Evolutionary conservation across 192 early-diverging fungal genomes (phyloP), one percentile per base, ranked within the genome.

Genomic region (Rhizoclosmatium globosum): DNA sequence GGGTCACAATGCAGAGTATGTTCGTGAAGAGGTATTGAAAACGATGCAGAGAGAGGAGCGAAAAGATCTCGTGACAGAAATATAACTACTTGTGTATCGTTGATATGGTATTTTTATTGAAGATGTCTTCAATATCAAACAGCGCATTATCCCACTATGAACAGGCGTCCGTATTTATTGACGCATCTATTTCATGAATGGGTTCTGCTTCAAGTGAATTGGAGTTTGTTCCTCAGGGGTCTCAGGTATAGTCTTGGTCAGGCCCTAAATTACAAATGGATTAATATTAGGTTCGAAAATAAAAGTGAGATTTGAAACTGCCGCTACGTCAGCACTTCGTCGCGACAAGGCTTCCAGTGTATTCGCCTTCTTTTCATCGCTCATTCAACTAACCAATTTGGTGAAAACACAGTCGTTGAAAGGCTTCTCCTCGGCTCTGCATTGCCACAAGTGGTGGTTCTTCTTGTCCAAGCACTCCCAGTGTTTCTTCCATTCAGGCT

Each of bases 401-500:
- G 89, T 90, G 73, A 97, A 96, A 47, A 97, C 92, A 83, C 97
- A 99, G 58, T 89, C 87, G 87, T 96, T 98, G 78, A 96, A 94
- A 1, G 82, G 84, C 66, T 84, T 83, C 82, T 99, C 97, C 77
- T 90, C 85, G 50, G 86, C 82, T 46, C 97, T 91, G 85, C 96
- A 97, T 31, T 86, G 84, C 78, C 89, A 90, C 76, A 92, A 90
- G 68, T 93, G 90, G 78, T 99, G 97, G 85, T 99, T 99, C 79
- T 95, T 93, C 73, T 84, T 86, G 75, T 99, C 97, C 67, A 98
- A 85, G 79, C 96, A 98, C 75, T 95, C 84, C 93, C 95, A 99
- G 84, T 99, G 96, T 46, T 89, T 87, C 13, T 90, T 90, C 88
- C 95, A 98, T 79, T 95, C 90, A 69, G 89, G 84, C 70, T 90